A percentile compares a stretch with the other conserved stretches of the same genome.
These are phyloP conservation scores for Aspergillus sp. DNA, from an alignment of 2,329 filamentous ascomycete genomes.

Conservation along the genomic window DNA sequence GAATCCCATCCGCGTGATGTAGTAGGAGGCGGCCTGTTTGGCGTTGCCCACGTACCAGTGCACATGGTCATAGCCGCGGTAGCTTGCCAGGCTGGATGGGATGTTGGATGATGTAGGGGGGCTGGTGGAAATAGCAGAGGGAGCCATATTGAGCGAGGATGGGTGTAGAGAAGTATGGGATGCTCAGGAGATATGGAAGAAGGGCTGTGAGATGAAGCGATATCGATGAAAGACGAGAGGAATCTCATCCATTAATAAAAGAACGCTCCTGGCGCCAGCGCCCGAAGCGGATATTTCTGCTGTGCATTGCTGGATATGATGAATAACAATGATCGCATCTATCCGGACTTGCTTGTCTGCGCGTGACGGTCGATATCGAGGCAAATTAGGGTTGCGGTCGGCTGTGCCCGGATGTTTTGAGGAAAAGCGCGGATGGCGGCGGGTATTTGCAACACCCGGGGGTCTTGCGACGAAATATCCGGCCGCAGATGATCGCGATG, in stretches of 20 bases:
- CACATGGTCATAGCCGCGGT: slow-evolving; percentile 87
- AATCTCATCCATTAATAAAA: background rate
- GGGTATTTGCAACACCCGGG: slow-evolving; percentile 20
- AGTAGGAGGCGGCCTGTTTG: slow-evolving; percentile 90
- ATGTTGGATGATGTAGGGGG: slow-evolving; percentile 19
- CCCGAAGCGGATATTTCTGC: background rate
- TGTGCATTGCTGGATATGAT: background rate
- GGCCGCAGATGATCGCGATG: background rate
- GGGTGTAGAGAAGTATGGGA: background rate
- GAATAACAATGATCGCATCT: slow-evolving; percentile 2
- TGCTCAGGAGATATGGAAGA: background rate
- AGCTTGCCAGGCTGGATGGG: slow-evolving; percentile 32
- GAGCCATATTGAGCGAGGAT: slow-evolving; percentile 23
- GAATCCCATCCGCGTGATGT: slow-evolving; percentile 85
- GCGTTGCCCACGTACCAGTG: slow-evolving; percentile 98
- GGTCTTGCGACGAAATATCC: background rate
- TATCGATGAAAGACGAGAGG: background rate
- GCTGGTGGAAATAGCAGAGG: slow-evolving; percentile 29
- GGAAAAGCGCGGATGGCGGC: slow-evolving; percentile 7
- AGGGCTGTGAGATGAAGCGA: background rate
- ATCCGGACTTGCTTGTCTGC: background rate
- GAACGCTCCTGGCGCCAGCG: background rate
- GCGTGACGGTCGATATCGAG: background rate
- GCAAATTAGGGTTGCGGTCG: slow-evolving; percentile 7
- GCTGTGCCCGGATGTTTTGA: slow-evolving; percentile 15